Base-by-base conservation (phyloP, 371 early-diverging fungal genomes). In the Aphelidium insulamus region DNA sequence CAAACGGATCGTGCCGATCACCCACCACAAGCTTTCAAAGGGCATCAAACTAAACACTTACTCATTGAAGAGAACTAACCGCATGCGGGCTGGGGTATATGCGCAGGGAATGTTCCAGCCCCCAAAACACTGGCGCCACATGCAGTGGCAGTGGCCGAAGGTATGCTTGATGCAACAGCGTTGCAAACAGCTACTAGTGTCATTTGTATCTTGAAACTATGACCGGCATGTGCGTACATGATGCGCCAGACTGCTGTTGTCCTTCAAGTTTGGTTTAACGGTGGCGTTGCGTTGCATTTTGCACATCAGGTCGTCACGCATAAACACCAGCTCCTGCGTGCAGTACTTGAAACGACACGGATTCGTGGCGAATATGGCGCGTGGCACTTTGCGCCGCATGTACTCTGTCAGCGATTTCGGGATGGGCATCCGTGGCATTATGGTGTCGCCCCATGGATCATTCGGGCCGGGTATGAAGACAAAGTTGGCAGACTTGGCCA, bases 381-480 rank as follows among this genome's bases (percentile, higher is more conserved):
- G 61, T 18, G 61, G 47, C 3, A 76, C 48, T 8, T 64, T 59
- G 6, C 51, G 49, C n/a, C 47, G 39, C 22, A 86, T 31, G 12
- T 68, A 58, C 14, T 48, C 41, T 0, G 73, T 69, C 35, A 78
- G 72, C 32, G 52, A 53, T 15, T 68, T 60, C 3, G 83, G 71
- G 15, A 88, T 66, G n/a, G 72, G 60, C 9, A 71, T 61, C 28
- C 72, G 62, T 0, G 90, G 87, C 26, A 81, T 40, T 0, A 67
- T 56, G 11, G 65, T 63, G 0, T 62, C 62, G 3, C 55, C 65
- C 74, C 72, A 76, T 5, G 85, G 85, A 41, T 88, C 90, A 37
- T 70, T 61, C 10, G 69, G 60, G 2, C 88, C 91, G 7, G 91
- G 91, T 0, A 90, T 75, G 53, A 90, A 75, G 1, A 90, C 59